phyloP scores from a whole-genome alignment of 495 filamentous ascomycete genomes.

The Lophiostoma macrostomum region DNA sequence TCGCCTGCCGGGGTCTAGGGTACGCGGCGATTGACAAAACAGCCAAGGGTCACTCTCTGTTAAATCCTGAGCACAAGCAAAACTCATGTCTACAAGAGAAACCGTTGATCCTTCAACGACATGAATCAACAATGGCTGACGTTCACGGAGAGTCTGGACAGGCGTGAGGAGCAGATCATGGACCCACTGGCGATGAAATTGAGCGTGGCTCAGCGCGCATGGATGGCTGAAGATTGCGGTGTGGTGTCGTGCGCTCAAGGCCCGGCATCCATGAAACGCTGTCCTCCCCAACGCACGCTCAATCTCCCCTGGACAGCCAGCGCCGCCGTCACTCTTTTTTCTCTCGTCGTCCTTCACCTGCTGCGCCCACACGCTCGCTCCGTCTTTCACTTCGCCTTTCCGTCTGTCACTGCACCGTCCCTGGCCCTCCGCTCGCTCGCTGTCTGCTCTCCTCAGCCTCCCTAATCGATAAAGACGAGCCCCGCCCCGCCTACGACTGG shows the following conservation, averaged over 20 bases:
- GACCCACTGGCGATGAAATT: constrained; percentile 1
- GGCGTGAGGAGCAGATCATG: neutral
- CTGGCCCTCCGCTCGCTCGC: too few species aligned
- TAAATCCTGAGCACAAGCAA: too few species aligned
- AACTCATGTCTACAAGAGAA: too few species aligned
- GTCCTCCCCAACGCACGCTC: neutral
- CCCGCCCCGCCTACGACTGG: too few species aligned
- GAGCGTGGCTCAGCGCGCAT: constrained; percentile 18
- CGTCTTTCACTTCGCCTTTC: neutral
- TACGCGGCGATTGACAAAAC: too few species aligned
- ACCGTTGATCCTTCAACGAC: neutral
- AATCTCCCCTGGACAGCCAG: neutral
- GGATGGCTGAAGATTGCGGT: neutral
- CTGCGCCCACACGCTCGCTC: neutral
- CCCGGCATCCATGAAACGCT: constrained; percentile 12
- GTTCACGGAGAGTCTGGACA: neutral
- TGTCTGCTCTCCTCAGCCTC: too few species aligned
- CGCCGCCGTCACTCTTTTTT: neutral
- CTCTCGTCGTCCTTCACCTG: neutral
- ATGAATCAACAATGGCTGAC: neutral
- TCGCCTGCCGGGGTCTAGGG: too few species aligned
- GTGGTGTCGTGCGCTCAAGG: neutral
- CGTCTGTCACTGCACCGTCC: neutral
- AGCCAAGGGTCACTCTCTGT: too few species aligned
- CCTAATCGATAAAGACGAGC: too few species aligned